Conservation (phyloP, 345 rosid species). For the Abelmoschus esculentus region DNA sequence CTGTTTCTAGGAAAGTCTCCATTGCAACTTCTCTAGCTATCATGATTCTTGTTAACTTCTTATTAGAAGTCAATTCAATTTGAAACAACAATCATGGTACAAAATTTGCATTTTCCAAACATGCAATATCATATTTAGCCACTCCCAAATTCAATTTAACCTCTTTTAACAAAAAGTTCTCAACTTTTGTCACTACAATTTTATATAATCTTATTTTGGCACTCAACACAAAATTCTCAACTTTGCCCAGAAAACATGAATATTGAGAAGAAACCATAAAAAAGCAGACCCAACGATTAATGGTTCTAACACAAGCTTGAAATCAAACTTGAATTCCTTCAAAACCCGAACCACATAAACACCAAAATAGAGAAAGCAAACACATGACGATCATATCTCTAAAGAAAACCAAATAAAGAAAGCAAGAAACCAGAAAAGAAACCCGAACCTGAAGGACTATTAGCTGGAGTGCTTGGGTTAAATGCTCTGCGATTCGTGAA, state of each 20-base stretch:
- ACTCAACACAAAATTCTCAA: too few relatives aligned
- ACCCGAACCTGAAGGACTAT: constrained; percentile 4
- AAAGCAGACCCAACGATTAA: too few relatives aligned
- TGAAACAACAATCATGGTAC: background rate
- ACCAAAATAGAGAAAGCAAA: background rate
- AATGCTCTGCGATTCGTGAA: background rate
- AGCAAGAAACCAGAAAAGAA: background rate
- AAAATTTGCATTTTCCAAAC: background rate
- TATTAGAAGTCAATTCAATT: background rate
- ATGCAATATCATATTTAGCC: background rate
- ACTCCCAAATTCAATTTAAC: too few relatives aligned
- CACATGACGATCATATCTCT: background rate
- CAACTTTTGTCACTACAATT: too few relatives aligned
- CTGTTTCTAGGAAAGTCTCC: background rate
- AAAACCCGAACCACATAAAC: background rate
- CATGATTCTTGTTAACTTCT: background rate
- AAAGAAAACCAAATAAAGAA: background rate
- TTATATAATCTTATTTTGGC: too few relatives aligned
- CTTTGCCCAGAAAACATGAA: too few relatives aligned
- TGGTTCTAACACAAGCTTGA: background rate
- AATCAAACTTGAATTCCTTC: background rate
- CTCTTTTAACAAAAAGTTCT: too few relatives aligned
- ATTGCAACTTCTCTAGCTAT: background rate
- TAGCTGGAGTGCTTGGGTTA: background rate
- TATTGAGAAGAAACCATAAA: too few relatives aligned